Evolutionary conservation across 2,329 filamentous ascomycete species (phyloP), one percentile per base, ranked within the genome.

Genomic region (Penicillium italicum): DNA sequence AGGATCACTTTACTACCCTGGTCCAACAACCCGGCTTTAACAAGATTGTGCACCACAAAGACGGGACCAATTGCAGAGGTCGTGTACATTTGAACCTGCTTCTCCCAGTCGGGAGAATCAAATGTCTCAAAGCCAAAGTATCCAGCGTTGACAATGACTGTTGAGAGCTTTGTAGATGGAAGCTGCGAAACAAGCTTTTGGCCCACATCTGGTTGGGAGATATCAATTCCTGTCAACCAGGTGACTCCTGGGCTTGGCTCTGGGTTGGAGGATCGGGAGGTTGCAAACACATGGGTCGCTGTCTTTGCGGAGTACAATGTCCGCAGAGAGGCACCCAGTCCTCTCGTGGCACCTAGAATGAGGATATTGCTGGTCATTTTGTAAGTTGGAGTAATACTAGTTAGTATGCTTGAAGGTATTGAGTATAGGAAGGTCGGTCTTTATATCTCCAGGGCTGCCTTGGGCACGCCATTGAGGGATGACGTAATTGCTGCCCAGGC

Each of bases 61-160:
- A 87, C 82, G 1, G 85, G 85, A 0, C 82, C 85, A 47, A 88
- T 80, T 11, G 83, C 79, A 52, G 80, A 86, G 6, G 79, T 85
- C 42, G 84, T 88, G 70, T 90, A 90, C 85, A 89, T 90, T 59
- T 78, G 81, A 47, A 88, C 78, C 70, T 90, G 79, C 31, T 84
- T 82, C 28, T 84, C 81, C 79, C 85, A 90, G 58, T 85, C 80
- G 0, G 86, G 86, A 2, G 84, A 77, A 49, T 80, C 73, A 55
- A 89, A 84, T 58, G 84, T 80, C 64, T 90, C 88, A 2, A 82
- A 85, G 20, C 78, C 80, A 65, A 91, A 90, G 69, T 86, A 84
- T 8, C 87, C 87, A 0, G 87, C 87, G 3, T 84, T 84, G 62
- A 90, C 84, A 65, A 90, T 82, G 68, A 86, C 71, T 4, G 76